Evolutionary conservation across 2,329 filamentous ascomycete species (phyloP), one percentile per base, ranked within the genome.

Genomic region (Calonectria honghensis): DNA sequence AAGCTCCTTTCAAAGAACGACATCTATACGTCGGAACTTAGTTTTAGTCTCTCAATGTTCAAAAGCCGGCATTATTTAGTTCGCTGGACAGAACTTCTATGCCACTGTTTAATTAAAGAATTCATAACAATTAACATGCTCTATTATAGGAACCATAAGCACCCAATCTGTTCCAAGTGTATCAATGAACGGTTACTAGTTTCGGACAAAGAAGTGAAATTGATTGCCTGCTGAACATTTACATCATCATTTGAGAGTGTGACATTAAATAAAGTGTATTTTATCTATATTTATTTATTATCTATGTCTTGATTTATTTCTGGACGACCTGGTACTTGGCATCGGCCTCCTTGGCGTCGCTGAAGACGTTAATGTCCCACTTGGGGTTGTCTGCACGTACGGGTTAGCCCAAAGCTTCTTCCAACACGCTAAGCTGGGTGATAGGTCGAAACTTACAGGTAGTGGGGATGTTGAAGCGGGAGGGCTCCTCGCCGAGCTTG

Each of bases 341-440:
- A 10, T 79, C 72, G 84, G 88, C 86, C 86, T 92, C 90, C 78
- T 87, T 87, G 61, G 87, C 86, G 74, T 91, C 89, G 73, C 84
- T 83, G 77, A 90, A 92, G 81, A 91, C 86, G 83, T 92, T 85
- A 75, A 92, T 87, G 75, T 89, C 84, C 91, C 91, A 92, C 76
- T 86, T 86, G 50, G 89, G 89, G 75, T 85, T 85, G 82, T 91
- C 86, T 88, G 69, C 3, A 57, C 32, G 70, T 1, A 27, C 6
- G 24, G 7, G 68, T 80, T 66, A 79, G 76, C 59, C 52, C 76
- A 5, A 39, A 29, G 24, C 5, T 4, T 51, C 27, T 18, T 11
- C 20, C 20, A 20, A 10, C 31, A 31, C 5, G 18, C n/a, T 4
- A 20, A n/a, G 6, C 20, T 10, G 32, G 32, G 32, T 27, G 37